Conservation (phyloP, 176 grass and related monocot genomes). For the Hyparrhenia diplandra region DNA sequence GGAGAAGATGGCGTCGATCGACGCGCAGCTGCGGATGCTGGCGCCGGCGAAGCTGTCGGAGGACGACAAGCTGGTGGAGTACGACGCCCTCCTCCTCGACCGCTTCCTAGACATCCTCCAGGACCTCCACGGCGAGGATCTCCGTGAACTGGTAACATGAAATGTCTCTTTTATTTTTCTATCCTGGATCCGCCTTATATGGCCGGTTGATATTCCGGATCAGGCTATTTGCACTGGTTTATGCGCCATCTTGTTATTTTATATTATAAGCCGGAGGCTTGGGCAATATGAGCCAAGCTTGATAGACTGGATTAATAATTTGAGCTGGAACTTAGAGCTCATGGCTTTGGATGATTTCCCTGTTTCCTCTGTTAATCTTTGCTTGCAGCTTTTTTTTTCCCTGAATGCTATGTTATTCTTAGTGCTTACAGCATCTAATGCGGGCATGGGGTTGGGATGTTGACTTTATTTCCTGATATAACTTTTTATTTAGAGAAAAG, state of each 20-base stretch:
- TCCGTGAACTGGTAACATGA: conserved; percentile 13
- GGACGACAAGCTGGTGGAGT: conserved; percentile 74
- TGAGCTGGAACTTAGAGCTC: not conserved
- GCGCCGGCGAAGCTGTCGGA: conserved; percentile 31
- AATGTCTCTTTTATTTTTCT: not conserved
- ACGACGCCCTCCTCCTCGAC: conserved; percentile 68
- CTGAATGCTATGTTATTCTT: not conserved
- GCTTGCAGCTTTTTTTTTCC: not conserved
- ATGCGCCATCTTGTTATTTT: not conserved
- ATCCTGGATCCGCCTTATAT: not conserved
- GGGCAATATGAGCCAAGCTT: not conserved
- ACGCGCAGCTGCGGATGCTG: conserved; percentile 29
- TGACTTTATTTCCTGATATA: not conserved
- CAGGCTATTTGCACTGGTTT: not conserved
- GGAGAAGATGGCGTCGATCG: conserved; percentile 36
- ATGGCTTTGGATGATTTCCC: not conserved
- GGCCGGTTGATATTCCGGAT: not conserved
- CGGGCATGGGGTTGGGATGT: not conserved
- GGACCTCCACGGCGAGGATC: conserved; percentile 51
- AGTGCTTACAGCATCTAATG: not conserved
- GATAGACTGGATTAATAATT: not conserved
- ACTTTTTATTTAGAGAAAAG: too few relatives aligned
- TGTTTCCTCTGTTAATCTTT: not conserved
- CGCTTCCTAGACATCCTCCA: conserved; percentile 75
- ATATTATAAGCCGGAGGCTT: not conserved